Base-by-base conservation (phyloP, 108 stramenopile species). In the Nannochloropsis gaditana region DNA sequence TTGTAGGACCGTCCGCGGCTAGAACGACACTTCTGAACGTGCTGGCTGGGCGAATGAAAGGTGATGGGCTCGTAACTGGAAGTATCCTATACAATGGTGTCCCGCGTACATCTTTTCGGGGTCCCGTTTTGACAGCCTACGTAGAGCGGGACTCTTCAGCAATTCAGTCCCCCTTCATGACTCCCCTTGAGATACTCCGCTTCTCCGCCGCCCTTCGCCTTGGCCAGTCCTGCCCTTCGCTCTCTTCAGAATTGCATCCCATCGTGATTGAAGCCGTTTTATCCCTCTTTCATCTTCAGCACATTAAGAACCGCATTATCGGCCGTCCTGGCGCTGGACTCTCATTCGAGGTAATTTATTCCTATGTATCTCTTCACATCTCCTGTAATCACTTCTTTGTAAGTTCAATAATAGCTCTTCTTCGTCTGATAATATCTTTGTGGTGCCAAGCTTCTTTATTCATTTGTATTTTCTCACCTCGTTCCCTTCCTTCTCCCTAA, bases 191-290 rank as follows among this genome's bases (percentile, higher is more conserved):
- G 88, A 92, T 93, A 6, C 90, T 97, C 9, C 84, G 91, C 19
- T 97, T 96, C 89, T 94, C 93, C n/a, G 97, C 95, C 11, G 82
- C 90, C n/a, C 92, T 97, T 45, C 92, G 96, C 15, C 94, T 96
- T 15, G 19, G 19, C 59, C 59, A n/a, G 19, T 15, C 59, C 59
- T 73, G 19, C 19, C 59, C 59, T n/a, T 73, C 59, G 2, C n/a
- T 73, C 5, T n/a, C 59, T 73, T n/a, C 59, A 15, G 15, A 15
- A 15, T n/a, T 73, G 19, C 59, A n/a, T n/a, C 5, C 59, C 5
- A n/a, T n/a, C 59, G 19, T 73, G 2, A n/a, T 73, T 4, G 59
- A 15, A 15, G 15, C 59, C 59, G 59, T 73, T n/a, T 73, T 73
- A n/a, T 73, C 59, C 5, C 59, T 73, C 19, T 73, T 73, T 15